Evolutionary conservation across 805 yeast genomes (phyloP), one percentile per base, ranked within the genome.

Genomic region (Vanderwaltozyma tropicalis): DNA sequence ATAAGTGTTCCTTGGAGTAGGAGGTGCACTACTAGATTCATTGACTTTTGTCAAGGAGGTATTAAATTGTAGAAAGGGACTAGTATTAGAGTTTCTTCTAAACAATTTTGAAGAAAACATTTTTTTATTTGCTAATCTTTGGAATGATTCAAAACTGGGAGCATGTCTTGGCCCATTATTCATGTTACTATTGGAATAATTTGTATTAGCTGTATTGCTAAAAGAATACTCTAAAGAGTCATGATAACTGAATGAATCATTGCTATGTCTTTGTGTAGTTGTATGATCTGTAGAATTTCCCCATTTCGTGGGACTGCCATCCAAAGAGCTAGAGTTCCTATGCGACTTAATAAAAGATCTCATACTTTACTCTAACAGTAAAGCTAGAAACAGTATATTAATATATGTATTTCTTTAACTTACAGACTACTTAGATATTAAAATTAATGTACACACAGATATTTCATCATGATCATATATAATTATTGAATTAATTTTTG

Each of bases 271-370:
- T 25, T 39, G 42, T 2, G 35, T 28, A 19, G 20, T 36, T 29
- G 27, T 37, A 16, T 38, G 39, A 4, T 33, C 46, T 17, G 15
- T 4, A 11, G 32, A 42, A 12, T 31, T 16, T 17, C 19, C 28
- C 22, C 28, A 32, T 26, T 26, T 41, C 4, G 34, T 33, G 10
- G 53, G 52, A 28, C 50, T 50, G 21, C 45, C 49, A 16, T 52
- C 59, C 21, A 53, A 44, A 1, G 67, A 60, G 16, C 54, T 54
- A 5, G 66, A 61, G 32, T 57, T 53, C 27, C 57, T 53, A 39
- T 63, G 67, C 6, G 69, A 51, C 39, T 61, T 63, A 31, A 64
- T 64, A 45, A 64, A 62, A 3, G 69, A 61, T 29, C 63, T 49
- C 69, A 64, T 63, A 1, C 25, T 26, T 15, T 4, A 28, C 20